Conservation (phyloP, 2,329 filamentous ascomycete species). For the Pseudogymnoascus sp. region DNA sequence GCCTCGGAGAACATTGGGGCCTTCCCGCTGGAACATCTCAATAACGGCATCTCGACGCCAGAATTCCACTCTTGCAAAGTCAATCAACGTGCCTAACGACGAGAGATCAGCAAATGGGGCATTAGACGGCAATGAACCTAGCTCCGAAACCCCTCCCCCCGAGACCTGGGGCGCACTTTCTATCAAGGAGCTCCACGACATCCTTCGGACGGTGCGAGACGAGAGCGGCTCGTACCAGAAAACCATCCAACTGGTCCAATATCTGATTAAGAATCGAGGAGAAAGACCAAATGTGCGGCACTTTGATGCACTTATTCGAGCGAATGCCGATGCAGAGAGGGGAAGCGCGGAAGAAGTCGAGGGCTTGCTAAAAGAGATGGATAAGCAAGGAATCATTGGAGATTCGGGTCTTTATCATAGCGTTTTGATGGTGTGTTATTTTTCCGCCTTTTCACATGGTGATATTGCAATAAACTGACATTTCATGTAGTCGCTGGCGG, state of each 20-base stretch:
- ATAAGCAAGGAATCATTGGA: constrained; percentile 48
- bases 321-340: constrained; percentile 54
- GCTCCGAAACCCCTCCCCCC: background rate
- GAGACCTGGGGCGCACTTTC: constrained; percentile 24
- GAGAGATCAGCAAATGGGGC: background rate
- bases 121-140: background rate
- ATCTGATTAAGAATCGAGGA: constrained; percentile 48
- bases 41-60: background rate
- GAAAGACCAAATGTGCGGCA: constrained; percentile 50
- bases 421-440: constrained; percentile 52
- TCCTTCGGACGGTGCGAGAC: constrained; percentile 36
- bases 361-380: constrained; percentile 67
- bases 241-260: constrained; percentile 43
- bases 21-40: background rate
- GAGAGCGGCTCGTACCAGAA: constrained; percentile 32
- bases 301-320: constrained; percentile 68
- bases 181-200: constrained; percentile 39
- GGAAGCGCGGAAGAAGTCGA: constrained; percentile 61
- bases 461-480: background rate
- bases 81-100: background rate
- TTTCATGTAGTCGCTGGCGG: constrained; percentile 52
- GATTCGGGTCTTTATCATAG: constrained; percentile 64
- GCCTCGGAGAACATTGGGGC: background rate
- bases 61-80: background rate
- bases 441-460: background rate